Percentiles rank a stretch among this genome's conserved stretches.
These are phyloP conservation scores for Fusarium albosuccineum DNA, from an alignment of 2,329 filamentous ascomycete species.

Conservation along the genomic window DNA sequence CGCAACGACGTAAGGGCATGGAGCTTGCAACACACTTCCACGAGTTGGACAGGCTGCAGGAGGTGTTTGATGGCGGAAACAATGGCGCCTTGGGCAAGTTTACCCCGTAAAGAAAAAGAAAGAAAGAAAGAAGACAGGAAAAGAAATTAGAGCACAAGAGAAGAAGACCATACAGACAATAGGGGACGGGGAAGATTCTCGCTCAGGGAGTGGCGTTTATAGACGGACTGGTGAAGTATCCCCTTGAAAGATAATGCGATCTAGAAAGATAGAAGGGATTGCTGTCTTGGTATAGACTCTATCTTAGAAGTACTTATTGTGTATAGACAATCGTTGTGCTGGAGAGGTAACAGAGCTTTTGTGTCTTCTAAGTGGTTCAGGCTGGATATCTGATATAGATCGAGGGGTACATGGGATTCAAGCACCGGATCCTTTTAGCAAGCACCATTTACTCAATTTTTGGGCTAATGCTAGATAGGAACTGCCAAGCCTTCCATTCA, in stretches of 20 bases:
- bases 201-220: slow-evolving; percentile 6
- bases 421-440: too few species aligned
- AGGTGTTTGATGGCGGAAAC: slow-evolving; percentile 66
- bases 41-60: slow-evolving; percentile 66
- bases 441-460: too few species aligned
- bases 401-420: too few species aligned
- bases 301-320: slow-evolving; percentile 13
- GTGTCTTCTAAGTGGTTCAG: neutral
- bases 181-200: neutral
- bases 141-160: neutral
- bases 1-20: slow-evolving; percentile 67
- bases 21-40: slow-evolving; percentile 68
- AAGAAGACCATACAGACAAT: neutral
- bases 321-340: slow-evolving; percentile 3
- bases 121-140: neutral
- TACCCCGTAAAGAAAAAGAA: slow-evolving; percentile 52
- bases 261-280: neutral
- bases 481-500: too few species aligned
- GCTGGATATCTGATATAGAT: too few species aligned
- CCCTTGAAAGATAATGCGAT: slow-evolving; percentile 3
- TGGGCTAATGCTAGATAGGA: too few species aligned
- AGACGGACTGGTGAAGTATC: slow-evolving; percentile 1
- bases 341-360: neutral
- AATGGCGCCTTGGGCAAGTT: slow-evolving; percentile 66
- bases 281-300: neutral